Conservation (phyloP, 1,139 yeast species). For the Tardiomyces digboiensis region DNA sequence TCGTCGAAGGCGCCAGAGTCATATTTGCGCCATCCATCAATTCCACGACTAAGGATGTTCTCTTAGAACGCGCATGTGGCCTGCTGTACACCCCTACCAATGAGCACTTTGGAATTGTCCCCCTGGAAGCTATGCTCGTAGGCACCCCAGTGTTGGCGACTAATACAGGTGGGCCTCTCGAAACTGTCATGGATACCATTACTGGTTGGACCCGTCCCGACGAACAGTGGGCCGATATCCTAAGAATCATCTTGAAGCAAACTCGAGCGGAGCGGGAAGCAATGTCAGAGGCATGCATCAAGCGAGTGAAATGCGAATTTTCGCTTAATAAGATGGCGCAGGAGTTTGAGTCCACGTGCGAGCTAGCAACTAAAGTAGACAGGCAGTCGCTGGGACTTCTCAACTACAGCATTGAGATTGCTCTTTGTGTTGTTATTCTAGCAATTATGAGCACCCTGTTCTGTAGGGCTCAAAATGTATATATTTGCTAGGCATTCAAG, state of each 20-base stretch:
- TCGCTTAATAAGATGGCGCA: conserved; percentile 55
- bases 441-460: too few species aligned
- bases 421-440: not conserved
- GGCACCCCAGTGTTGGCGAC: conserved; percentile 82
- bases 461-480: too few species aligned
- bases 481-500: too few species aligned
- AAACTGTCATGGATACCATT: conserved; percentile 53
- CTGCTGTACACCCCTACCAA: conserved; percentile 81
- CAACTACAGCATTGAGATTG: not conserved
- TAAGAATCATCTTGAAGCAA: conserved; percentile 35
- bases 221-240: conserved; percentile 54
- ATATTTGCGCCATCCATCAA: conserved; percentile 76
- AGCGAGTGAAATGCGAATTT: conserved; percentile 39
- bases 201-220: conserved; percentile 73
- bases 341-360: conserved; percentile 36
- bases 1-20: conserved; percentile 32
- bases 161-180: conserved; percentile 89
- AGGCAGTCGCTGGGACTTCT: conserved; percentile 1
- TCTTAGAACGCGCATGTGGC: conserved; percentile 48
- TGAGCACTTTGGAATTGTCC: conserved; percentile 98
- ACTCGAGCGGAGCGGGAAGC: conserved; percentile 24
- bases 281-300: conserved; percentile 45
- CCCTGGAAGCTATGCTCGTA: conserved; percentile 84
- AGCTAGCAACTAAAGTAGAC: conserved; percentile 4
- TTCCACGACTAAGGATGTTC: conserved; percentile 51